Conservation (phyloP, 1,284 basidiomycete genomes). For the Trichosporon asahii region DNA sequence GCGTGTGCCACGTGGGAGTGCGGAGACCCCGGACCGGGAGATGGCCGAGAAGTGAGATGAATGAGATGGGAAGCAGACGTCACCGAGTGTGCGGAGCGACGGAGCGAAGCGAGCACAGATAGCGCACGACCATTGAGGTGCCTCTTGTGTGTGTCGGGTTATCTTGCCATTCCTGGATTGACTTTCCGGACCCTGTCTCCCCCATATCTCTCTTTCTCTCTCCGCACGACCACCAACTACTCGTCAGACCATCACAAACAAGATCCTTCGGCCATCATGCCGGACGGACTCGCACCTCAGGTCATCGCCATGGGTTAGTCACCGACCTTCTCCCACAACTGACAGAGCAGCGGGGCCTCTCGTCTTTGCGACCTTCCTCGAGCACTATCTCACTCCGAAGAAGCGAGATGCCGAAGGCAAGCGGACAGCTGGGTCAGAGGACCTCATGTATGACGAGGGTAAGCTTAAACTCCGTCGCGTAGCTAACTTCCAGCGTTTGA, state of each 20-base stretch:
- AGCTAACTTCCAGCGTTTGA: constrained; percentile 9
- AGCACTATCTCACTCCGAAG: constrained; percentile 69
- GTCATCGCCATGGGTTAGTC: constrained; percentile 36
- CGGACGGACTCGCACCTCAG: constrained; percentile 42
- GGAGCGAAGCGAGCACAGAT: not conserved
- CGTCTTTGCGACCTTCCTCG: constrained; percentile 71
- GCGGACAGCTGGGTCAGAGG: constrained; percentile 62
- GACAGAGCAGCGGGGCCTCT: constrained; percentile 60
- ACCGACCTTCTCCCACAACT: not conserved
- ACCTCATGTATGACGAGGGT: constrained; percentile 74
- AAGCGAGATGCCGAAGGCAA: constrained; percentile 51
- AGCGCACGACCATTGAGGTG: not conserved
- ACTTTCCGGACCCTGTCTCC: not conserved
- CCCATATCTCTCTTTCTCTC: not conserved
- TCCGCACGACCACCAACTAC: not conserved
- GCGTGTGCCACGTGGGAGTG: constrained; percentile 6
- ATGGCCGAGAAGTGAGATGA: not conserved
- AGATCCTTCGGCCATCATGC: constrained; percentile 25
- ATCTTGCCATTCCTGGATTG: not conserved
- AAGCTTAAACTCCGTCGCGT: constrained; percentile 14
- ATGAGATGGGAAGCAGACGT: not conserved
- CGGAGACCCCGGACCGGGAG: not conserved
- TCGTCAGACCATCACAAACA: not conserved
- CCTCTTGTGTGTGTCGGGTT: not conserved
- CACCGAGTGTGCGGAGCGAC: not conserved